Base-by-base conservation (phyloP, 2,329 filamentous ascomycete genomes). In the Calonectria hongkongensis region DNA sequence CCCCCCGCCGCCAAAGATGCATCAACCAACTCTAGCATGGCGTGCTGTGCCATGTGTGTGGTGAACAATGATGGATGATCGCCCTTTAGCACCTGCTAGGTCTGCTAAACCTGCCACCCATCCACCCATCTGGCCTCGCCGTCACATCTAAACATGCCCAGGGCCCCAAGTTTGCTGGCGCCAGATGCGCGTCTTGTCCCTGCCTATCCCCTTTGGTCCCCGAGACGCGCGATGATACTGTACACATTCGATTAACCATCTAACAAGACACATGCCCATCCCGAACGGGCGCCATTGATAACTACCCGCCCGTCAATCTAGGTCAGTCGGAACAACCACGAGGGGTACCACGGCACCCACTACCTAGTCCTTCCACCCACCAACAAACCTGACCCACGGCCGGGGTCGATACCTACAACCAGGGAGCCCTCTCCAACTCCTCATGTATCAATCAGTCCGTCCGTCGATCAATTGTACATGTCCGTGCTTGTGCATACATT, bases 101-200 rank as follows among this genome's bases (percentile, higher is more conserved):
- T 43, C 51, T 48, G 16, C 51, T 30, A 62, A 36, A 30, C 30
- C 28, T 39, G 30, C 63, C 63, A 66, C 47, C 63, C 63, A 66
- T 51, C 63, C 48, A 43, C 25, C 33, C 48, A 54, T 54, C n/a
- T 45, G 41, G 36, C 36, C 58, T 43, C 39, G 58, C 64, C 45
- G 36, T 63, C 56, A 50, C 56, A 33, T 68, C 66, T 21, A 39
- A 30, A 58, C 50, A 66, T 62, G 62, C 62, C 64, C 30, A 54
- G n/a, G 39, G 63, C 12, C 54, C 54, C 54, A 63, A 30, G 36
- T 74, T 67, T 73, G 50, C 71, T 60, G 70, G 76, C 77, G 77
- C 74, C 74, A 79, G 77, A 79, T 79, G 77, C 74, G 77, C 77
- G 76, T 79, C 67, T 30, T 62, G 54, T 56, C 25, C n/a, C n/a